phyloP scores from a whole-genome alignment of 2,329 filamentous ascomycete genomes.

The Fusarium citri region DNA sequence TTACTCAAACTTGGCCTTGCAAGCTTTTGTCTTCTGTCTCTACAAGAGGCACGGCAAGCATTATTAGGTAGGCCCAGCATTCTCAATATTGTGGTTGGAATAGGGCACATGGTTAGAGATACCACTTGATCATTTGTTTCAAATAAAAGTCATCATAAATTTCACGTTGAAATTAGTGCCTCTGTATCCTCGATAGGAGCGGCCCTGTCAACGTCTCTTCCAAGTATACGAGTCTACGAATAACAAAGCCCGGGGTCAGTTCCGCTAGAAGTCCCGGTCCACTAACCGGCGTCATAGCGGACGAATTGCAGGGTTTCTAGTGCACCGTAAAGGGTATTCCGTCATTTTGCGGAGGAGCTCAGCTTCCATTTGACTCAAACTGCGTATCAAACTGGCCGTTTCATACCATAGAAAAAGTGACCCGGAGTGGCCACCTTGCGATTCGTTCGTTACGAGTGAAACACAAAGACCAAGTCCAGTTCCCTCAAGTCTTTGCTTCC shows the following conservation, averaged over 20 bases:
- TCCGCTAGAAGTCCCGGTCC: conserved; percentile 2
- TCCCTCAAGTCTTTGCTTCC: conserved; percentile 1
- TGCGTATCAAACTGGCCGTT: conserved; percentile 21
- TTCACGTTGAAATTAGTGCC: neutral
- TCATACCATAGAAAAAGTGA: conserved; percentile 11
- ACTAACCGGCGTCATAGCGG: conserved; percentile 36
- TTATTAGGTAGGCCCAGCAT: neutral
- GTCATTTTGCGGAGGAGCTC: conserved; percentile 37
- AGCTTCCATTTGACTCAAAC: conserved; percentile 10
- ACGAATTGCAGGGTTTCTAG: conserved; percentile 25
- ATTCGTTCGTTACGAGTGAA: neutral
- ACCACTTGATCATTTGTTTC: neutral
- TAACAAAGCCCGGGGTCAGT: neutral
- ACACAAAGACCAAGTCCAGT: conserved; percentile 9
- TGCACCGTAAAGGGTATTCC: conserved; percentile 14
- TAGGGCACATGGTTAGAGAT: neutral
- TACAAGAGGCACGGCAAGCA: neutral
- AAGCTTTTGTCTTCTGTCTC: neutral
- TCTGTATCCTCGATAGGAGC: neutral
- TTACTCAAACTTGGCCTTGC: neutral
- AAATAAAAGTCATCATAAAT: neutral
- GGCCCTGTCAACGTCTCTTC: conserved; percentile 1
- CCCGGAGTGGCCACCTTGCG: conserved; percentile 11
- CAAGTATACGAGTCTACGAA: conserved; percentile 2
- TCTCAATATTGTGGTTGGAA: neutral